Evolutionary conservation across 805 yeast genomes (phyloP), one percentile per base, ranked within the genome.

Genomic region (Deakozyma indianensis): DNA sequence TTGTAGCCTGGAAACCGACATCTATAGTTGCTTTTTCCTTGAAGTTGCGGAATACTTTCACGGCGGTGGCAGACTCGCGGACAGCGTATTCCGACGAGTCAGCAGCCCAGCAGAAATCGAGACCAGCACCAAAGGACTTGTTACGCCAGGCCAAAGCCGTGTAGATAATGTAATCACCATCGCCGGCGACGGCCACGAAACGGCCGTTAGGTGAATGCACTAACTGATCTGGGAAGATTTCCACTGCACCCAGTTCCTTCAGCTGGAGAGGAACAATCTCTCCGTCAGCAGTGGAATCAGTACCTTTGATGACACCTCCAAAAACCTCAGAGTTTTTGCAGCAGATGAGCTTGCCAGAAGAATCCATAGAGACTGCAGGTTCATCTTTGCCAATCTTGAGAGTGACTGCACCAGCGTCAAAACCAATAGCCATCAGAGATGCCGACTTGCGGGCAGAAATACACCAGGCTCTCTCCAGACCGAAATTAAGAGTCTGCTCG

Each of bases 101-200:
- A 45, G 82, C 78, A 50, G 94, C 87, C 99, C 99, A 92, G 40
- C 78, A 94, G 61, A 94, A 86, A 58, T 87, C 96, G 46, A 78
- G 66, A 20, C 95, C 96, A 47, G 76, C 73, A 51, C 97, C 97
- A 63, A 83, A 92, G 43, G 87, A 73, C 67, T 87, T 92, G 58
- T 90, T 87, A 69, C 98, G 78, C 98, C 98, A 92, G 1, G 97
- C 97, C 56, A 92, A 74, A 1, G 98, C 90, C 2, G 97, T 88
- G 66, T 90, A 92, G 45, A 92, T 81, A 55, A 90, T 85, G 62
- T 86, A 90, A 65, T 92, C 99, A 49, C 96, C 96, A 66, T 92
- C 98, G 59, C 99, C 99, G 41, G 90, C 82, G 43, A 92, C 96
- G 23, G 97, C 83, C 35, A 88, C 96, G 61, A 83, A 92, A 64